Percentiles rank a stretch among this genome's conserved stretches.
phyloP scores from a whole-genome alignment of 2,329 filamentous ascomycete species.

The Cercospora sp. region DNA sequence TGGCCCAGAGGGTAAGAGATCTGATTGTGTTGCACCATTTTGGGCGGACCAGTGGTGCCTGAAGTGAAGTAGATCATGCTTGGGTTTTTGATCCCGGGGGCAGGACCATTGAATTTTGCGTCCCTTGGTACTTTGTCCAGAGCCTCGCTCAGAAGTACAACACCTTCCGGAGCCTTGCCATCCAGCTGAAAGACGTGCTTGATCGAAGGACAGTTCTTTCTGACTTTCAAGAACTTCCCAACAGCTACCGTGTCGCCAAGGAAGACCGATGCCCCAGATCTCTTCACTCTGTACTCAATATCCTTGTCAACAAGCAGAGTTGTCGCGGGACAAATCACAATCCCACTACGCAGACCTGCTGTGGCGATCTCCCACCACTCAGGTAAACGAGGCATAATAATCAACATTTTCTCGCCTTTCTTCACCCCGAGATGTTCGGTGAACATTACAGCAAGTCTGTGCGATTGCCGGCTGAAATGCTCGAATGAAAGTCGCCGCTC shows the following conservation, averaged over 20 bases:
- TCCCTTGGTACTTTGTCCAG: slow-evolving; percentile 32
- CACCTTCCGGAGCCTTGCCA: slow-evolving; percentile 27
- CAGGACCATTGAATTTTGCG: slow-evolving; percentile 29
- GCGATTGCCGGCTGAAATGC: slow-evolving; percentile 42
- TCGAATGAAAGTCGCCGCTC: slow-evolving; percentile 38
- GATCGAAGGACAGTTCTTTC: slow-evolving; percentile 37
- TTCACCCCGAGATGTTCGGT: slow-evolving; percentile 36
- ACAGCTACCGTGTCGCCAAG: slow-evolving; percentile 42
- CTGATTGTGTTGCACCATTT: slow-evolving; percentile 47
- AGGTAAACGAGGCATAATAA: slow-evolving; percentile 42
- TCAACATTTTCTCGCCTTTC: slow-evolving; percentile 40
- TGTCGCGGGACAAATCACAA: slow-evolving; percentile 44
- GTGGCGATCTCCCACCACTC: slow-evolving; percentile 46
- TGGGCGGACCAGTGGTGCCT: slow-evolving; percentile 44
- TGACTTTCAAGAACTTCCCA: slow-evolving; percentile 38
- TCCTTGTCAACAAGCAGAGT: slow-evolving; percentile 44
- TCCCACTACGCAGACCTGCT: slow-evolving; percentile 40
- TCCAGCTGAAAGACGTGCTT: slow-evolving; percentile 40
- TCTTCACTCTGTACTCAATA: slow-evolving; percentile 42
- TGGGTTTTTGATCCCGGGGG: slow-evolving; percentile 35
- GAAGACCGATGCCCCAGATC: slow-evolving; percentile 41
- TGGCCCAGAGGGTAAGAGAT: slow-evolving; percentile 45
- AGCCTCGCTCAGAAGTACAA: slow-evolving; percentile 32
- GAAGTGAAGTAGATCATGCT: slow-evolving; percentile 45
- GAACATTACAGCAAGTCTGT: slow-evolving; percentile 41